These are phyloP conservation scores for Barbatosphaeria neglecta DNA, from an alignment of 495 filamentous ascomycete genomes.

Conservation along the genomic window DNA sequence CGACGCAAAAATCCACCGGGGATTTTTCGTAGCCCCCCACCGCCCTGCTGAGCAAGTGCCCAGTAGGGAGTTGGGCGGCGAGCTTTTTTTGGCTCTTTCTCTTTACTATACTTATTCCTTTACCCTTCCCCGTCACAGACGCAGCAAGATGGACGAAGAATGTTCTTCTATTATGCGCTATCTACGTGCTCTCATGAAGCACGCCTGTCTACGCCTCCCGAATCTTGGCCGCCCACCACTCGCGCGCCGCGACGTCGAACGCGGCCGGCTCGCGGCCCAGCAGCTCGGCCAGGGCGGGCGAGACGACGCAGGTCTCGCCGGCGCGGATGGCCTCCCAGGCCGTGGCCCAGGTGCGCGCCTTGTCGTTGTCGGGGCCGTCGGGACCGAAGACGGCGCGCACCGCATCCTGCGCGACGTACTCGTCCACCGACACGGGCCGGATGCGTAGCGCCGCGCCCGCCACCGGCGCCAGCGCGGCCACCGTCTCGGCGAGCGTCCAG, in stretches of 20 bases:
- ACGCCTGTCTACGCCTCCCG: neutral
- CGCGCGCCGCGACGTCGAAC: conserved; percentile 22
- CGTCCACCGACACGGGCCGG: conserved; percentile 25
- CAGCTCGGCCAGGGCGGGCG: conserved; percentile 17
- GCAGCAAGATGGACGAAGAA: no score
- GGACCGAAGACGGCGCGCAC: conserved; percentile 9
- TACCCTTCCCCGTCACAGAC: no score
- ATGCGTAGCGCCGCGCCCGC: conserved; percentile 19
- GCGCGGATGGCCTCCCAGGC: conserved; percentile 29
- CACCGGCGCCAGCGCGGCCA: conserved; percentile 20
- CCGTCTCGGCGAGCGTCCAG: conserved; percentile 28
- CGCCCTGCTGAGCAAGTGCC: no score
- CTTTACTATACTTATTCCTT: no score
- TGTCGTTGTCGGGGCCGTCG: neutral
- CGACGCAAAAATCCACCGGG: no score
- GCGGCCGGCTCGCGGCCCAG: conserved; percentile 25
- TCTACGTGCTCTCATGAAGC: no score
- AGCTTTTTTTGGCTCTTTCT: no score
- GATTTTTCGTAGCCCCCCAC: no score
- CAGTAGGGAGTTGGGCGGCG: no score
- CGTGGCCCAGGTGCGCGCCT: conserved; percentile 21
- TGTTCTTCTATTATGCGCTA: no score
- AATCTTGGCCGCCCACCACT: conserved; percentile 22
- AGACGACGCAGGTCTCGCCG: conserved; percentile 29
- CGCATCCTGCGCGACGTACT: conserved; percentile 25